These are phyloP conservation scores for Chalciporus piperatus DNA, from an alignment of 768 basidiomycete genomes.

Conservation along the genomic window DNA sequence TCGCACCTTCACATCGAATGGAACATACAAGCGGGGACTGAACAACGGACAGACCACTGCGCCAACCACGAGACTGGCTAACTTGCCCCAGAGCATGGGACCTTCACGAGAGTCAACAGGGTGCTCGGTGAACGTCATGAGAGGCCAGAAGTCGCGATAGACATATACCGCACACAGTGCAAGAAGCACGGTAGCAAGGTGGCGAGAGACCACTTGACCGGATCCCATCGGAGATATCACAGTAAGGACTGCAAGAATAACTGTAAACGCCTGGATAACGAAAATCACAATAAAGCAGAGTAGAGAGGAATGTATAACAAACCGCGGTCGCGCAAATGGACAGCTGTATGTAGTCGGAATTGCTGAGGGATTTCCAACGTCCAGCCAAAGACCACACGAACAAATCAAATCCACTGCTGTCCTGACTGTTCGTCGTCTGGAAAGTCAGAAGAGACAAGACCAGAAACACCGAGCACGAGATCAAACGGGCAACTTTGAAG, in stretches of 20 bases:
- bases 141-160: slow-evolving; percentile 59
- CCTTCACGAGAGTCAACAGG: slow-evolving; percentile 52
- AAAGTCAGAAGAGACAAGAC: slow-evolving; percentile 47
- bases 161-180: slow-evolving; percentile 45
- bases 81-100: slow-evolving; percentile 50
- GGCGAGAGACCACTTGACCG: slow-evolving; percentile 27
- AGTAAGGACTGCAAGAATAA: slow-evolving; percentile 41
- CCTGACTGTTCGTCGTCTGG: slow-evolving; percentile 33
- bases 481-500: slow-evolving; percentile 45
- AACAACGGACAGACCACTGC: slow-evolving; percentile 52
- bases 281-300: not conserved
- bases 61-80: slow-evolving; percentile 42
- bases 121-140: slow-evolving; percentile 48
- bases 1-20: slow-evolving; percentile 43
- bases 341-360: slow-evolving; percentile 31
- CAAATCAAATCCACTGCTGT: slow-evolving; percentile 9
- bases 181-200: slow-evolving; percentile 49
- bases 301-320: slow-evolving; percentile 4
- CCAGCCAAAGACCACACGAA: not conserved
- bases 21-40: slow-evolving; percentile 55
- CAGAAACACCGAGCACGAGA: slow-evolving; percentile 46
- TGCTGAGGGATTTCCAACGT: slow-evolving; percentile 7
- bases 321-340: slow-evolving; percentile 34
- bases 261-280: slow-evolving; percentile 39
- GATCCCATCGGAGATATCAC: slow-evolving; percentile 38